phyloP scores from a whole-genome alignment of 1,284 basidiomycete species.

The Ceratobasidium sp. region DNA sequence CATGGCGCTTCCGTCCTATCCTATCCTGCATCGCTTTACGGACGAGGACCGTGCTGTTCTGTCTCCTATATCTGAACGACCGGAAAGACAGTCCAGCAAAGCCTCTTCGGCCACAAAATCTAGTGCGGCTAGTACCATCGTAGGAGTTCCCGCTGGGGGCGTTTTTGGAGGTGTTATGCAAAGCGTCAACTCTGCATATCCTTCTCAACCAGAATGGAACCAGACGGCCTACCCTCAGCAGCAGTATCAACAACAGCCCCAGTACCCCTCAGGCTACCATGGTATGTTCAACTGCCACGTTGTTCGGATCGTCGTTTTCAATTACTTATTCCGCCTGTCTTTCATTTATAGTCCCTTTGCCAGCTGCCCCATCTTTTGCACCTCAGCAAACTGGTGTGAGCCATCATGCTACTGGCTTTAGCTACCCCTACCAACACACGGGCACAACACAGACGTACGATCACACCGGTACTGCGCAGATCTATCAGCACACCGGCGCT shows the following conservation, averaged over 20 bases:
- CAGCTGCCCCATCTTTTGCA: slow-evolving; percentile 18
- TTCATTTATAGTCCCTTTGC: slow-evolving; percentile 9
- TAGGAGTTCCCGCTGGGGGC: slow-evolving; percentile 22
- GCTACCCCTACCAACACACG: slow-evolving; percentile 10
- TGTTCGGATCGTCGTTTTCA: neutral
- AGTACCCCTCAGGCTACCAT: slow-evolving; percentile 25
- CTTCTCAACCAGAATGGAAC: slow-evolving; percentile 27
- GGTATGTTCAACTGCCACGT: slow-evolving; percentile 10
- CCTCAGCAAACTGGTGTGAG: slow-evolving; percentile 7
- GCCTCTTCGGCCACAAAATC: slow-evolving; percentile 30
- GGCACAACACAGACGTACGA: slow-evolving; percentile 31
- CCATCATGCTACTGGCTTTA: slow-evolving; percentile 24
- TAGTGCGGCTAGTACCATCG: slow-evolving; percentile 3
- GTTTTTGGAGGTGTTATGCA: slow-evolving; percentile 32
- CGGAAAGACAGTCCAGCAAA: slow-evolving; percentile 39
- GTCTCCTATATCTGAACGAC: slow-evolving; percentile 40
- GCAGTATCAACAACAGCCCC: slow-evolving; percentile 43
- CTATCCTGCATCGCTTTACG: slow-evolving; percentile 29
- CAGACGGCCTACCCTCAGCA: slow-evolving; percentile 50
- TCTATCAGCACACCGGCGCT: slow-evolving; percentile 30
- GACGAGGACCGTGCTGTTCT: slow-evolving; percentile 41
- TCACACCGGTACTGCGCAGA: slow-evolving; percentile 21
- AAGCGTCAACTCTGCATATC: slow-evolving; percentile 29
- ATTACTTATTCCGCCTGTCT: neutral
- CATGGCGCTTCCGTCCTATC: slow-evolving; percentile 3